These are phyloP conservation scores for Chlamydomonas asymmetrica DNA, from an alignment of 139 green algal species.

Conservation along the genomic window DNA sequence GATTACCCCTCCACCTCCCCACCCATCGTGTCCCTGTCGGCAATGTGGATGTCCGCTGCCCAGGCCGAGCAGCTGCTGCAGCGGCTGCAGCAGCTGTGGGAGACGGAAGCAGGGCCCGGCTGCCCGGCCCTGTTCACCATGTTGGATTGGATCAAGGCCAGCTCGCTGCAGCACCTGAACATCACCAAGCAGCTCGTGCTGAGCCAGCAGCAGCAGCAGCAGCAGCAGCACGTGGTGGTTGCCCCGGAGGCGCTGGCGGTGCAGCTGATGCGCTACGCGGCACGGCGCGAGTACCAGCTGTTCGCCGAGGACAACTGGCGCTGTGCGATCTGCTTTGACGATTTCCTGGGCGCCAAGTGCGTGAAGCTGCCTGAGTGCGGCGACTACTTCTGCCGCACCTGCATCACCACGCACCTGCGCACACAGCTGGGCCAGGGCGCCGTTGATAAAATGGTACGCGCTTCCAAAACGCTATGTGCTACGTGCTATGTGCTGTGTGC, in stretches of 20 bases:
- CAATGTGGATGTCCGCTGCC: constrained; percentile 41
- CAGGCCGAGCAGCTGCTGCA: constrained; percentile 19
- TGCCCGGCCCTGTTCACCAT: constrained; percentile 46
- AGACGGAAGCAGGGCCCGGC: constrained; percentile 41
- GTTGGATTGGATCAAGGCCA: constrained; percentile 59
- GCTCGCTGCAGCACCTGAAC: constrained; percentile 37
- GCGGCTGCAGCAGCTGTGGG: constrained; percentile 38
- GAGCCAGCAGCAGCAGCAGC: constrained; percentile 5
- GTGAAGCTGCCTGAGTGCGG: constrained; percentile 61
- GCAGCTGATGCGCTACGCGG: constrained; percentile 5
- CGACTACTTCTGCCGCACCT: constrained; percentile 77
- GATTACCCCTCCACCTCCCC: constrained; percentile 42
- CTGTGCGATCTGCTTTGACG: constrained; percentile 75
- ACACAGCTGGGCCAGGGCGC: constrained; percentile 61
- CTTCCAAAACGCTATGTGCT: background rate
- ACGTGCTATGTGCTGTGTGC: background rate
- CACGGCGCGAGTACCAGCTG: constrained; percentile 3
- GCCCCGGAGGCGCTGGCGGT: background rate
- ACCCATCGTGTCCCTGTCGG: constrained; percentile 27
- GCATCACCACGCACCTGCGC: constrained; percentile 51
- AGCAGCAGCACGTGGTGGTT: background rate
- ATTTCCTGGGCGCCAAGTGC: constrained; percentile 54
- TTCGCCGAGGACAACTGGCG: constrained; percentile 10
- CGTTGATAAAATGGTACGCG: constrained; percentile 62
- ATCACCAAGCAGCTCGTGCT: constrained; percentile 26